phyloP scores from a whole-genome alignment of 257 asterid species.

The Petrea volubilis region DNA sequence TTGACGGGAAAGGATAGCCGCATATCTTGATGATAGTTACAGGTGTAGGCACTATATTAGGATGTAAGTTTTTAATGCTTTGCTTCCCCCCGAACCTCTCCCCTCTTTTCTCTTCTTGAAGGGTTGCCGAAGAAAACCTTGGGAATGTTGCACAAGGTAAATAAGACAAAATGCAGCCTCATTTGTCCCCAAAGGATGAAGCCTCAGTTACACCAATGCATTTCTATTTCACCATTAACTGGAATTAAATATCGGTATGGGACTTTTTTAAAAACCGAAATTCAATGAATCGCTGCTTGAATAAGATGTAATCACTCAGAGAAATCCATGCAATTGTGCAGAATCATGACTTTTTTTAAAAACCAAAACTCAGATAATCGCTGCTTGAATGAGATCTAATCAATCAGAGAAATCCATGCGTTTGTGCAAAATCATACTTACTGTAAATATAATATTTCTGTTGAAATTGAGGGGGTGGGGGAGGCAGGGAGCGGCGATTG shows the following conservation, averaged over 20 bases:
- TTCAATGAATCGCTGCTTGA: not conserved
- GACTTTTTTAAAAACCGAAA: not conserved
- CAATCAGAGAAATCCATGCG: not conserved
- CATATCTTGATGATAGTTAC: not conserved
- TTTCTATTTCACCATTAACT: not conserved
- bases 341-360: not conserved
- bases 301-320: not conserved
- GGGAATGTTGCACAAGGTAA: not conserved
- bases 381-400: constrained; percentile 1
- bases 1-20: not conserved
- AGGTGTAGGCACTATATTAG: not conserved
- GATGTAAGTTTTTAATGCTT: not conserved
- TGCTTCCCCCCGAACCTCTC: not conserved
- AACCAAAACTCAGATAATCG: not conserved
- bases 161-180: not conserved
- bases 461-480: no score
- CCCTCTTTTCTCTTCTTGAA: not conserved
- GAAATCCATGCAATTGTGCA: not conserved
- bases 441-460: no score
- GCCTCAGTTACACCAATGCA: not conserved
- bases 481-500: no score
- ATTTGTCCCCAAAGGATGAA: not conserved
- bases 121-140: not conserved
- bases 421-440: not conserved
- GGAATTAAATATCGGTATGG: not conserved